Base-by-base conservation (phyloP, 345 rosid species). In the Eucalyptus marginata region DNA sequence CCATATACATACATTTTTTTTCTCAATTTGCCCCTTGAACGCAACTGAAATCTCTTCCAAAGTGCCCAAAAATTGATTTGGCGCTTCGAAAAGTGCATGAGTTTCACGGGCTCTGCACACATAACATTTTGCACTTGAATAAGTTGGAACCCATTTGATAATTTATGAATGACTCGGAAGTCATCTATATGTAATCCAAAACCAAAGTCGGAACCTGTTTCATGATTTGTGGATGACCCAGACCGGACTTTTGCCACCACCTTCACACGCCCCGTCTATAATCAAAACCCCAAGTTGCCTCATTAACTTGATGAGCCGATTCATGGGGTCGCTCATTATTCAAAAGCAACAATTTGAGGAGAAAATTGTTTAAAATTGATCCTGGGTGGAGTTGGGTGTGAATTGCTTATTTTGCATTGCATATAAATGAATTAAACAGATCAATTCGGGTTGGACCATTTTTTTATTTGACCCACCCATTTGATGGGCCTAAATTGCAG, bases 231-330 rank as follows among this genome's bases (percentile, higher is more conserved):
- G 8, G 31, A 62, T 62, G 1, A 29, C 33, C 8, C 0, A 0
- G 33, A 0, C 68, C 2, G 16, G 16, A 62, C 33, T 62, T 27
- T 62, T 13, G 31, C 68, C 68, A 62, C 31, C 68, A 27, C 68
- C 14, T 62, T 27, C 31, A 27, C 0, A 0, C 16, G 0, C 66
- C 15, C 4, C 0, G 0, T 62, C 31, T 13, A 62, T 27, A 62
- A 62, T 0, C 68, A 25, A 27, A 59, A 25, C 14, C 68, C 68
- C 31, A 0, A 62, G 68, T 29, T 62, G 16, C 31, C 31, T 62
- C 31, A 29, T 29, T 62, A 62, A 29, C 68, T 29, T 13, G 31
- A 62, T 27, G 0, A 62, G 68, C 17, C 0, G 8, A 12, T 59
- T 27, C 15, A 59, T 59, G 66, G 31, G n/a, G 68, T 13, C 0